Conservation (phyloP, 805 yeast genomes). For the Ogataea sp. region DNA sequence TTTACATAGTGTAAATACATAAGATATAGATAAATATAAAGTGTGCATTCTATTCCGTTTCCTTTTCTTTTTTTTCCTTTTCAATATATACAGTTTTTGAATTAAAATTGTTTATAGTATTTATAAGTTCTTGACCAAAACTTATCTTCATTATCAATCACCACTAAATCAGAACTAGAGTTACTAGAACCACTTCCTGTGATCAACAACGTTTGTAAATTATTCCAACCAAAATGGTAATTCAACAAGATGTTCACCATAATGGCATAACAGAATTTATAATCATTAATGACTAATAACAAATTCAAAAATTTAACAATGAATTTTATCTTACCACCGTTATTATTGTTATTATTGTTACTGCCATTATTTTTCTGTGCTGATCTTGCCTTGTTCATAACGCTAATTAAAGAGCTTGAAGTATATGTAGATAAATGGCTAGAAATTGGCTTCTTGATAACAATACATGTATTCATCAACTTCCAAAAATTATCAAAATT, state of each 20-base stretch:
- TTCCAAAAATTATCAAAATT: constrained; percentile 12
- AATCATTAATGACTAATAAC: constrained; percentile 20
- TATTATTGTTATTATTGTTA: no score
- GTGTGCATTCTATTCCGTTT: background rate
- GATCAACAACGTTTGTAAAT: constrained; percentile 12
- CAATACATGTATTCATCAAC: constrained; percentile 8
- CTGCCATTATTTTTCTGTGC: no score
- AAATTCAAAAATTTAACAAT: constrained; percentile 16
- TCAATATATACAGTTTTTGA: background rate
- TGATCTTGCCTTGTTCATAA: no score
- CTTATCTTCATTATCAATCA: constrained; percentile 15
- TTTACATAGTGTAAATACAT: background rate
- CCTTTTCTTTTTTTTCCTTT: background rate
- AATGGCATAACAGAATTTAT: constrained; percentile 32
- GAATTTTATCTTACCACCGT: no score
- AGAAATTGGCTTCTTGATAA: no score
- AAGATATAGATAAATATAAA: background rate
- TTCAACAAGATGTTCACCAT: constrained; percentile 33
- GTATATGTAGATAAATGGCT: no score
- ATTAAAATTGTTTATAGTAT: constrained; percentile 18
- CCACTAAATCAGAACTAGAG: background rate
- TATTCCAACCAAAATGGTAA: constrained; percentile 43
- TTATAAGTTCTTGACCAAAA: constrained; percentile 22
- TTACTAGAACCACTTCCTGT: background rate
- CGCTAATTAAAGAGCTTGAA: no score